Base-by-base conservation (phyloP, 176 grass and related monocot genomes). In the Eleusine indica region DNA sequence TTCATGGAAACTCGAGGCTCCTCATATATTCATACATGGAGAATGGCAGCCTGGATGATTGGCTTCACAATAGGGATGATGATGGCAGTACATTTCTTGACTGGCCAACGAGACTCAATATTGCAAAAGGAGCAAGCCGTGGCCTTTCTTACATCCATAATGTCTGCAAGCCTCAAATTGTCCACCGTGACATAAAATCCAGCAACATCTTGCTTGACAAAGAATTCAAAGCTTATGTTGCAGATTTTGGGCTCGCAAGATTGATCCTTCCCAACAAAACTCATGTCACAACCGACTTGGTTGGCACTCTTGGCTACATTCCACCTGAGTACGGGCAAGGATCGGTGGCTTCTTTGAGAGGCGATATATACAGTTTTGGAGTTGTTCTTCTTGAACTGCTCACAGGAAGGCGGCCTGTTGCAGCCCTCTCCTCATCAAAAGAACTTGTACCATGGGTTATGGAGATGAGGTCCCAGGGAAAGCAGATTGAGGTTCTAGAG, bases 111-210 rank as follows among this genome's bases (percentile, higher is more conserved):
- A 52, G 89, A 49, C 65, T 97, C 17, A 85, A 77, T 56, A 91
- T 97, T 1, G 89, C 91, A 9, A 56, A 78, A 40, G 94, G 94
- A 66, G 79, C 89, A 12, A 91, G 83, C 38, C 73, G 16, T 9
- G 94, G 94, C 1, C 86, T 97, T 78, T 78, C 52, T 16, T 91
- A 94, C 47, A 87, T 97, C 75, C 94, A 97, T 74, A 9, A 94
- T 48, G 74, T 71, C 2, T 97, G 94, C 25, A 89, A 89, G 43
- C 91, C 91, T 41, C 91, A 86, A 0, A 97, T 97, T 35, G 69
- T 97, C 56, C 94, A 97, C 17, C 87, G 94, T n/a, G 94, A 97
- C 66, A 94, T 97, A 13, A 97, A 97, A 70, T 90, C 87, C 32
- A 97, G 91, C 13, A 97, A 97, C 68, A 97, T 97, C 77, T 76